Conservation (phyloP, 805 yeast species). For the Cyberlindnera nakhonratchasimensis region DNA sequence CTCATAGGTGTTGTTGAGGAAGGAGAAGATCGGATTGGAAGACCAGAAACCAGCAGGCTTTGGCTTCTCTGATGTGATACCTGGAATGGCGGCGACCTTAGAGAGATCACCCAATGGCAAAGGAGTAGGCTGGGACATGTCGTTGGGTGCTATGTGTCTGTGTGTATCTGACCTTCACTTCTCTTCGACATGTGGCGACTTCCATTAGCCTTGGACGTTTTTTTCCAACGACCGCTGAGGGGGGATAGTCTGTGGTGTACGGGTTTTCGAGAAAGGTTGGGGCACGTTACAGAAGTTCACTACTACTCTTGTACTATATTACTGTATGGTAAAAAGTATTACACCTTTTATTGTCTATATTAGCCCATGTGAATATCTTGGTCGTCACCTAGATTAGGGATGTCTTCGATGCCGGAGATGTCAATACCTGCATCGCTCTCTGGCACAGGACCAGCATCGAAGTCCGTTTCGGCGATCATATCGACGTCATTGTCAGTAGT, state of each 20-base stretch:
- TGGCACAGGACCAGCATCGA: conserved; percentile 1
- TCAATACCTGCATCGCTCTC: conserved; percentile 8
- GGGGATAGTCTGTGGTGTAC: conserved; percentile 1
- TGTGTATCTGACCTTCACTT: not conserved
- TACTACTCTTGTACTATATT: not conserved
- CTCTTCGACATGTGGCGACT: too few relatives aligned
- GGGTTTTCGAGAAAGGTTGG: conserved; percentile 3
- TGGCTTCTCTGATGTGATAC: conserved; percentile 50
- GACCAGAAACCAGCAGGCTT: conserved; percentile 66
- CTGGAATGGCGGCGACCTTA: conserved; percentile 59
- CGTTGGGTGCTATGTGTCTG: not conserved
- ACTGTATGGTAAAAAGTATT: too few relatives aligned
- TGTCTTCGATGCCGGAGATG: conserved; percentile 7
- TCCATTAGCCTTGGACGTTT: conserved; percentile 11
- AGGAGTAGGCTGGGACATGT: conserved; percentile 38
- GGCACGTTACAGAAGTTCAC: not conserved
- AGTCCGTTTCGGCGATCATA: conserved; percentile 5
- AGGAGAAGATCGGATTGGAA: conserved; percentile 77
- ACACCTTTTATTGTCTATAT: too few relatives aligned
- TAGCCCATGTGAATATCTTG: conserved; percentile 3
- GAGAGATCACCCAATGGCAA: conserved; percentile 58
- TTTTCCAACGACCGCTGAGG: conserved; percentile 4
- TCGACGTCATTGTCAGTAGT: conserved; percentile 4
- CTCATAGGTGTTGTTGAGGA: conserved; percentile 70
- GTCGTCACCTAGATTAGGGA: conserved; percentile 6